These are phyloP conservation scores for Elsinoe australis DNA, from an alignment of 2,329 filamentous ascomycete genomes.

Conservation along the genomic window DNA sequence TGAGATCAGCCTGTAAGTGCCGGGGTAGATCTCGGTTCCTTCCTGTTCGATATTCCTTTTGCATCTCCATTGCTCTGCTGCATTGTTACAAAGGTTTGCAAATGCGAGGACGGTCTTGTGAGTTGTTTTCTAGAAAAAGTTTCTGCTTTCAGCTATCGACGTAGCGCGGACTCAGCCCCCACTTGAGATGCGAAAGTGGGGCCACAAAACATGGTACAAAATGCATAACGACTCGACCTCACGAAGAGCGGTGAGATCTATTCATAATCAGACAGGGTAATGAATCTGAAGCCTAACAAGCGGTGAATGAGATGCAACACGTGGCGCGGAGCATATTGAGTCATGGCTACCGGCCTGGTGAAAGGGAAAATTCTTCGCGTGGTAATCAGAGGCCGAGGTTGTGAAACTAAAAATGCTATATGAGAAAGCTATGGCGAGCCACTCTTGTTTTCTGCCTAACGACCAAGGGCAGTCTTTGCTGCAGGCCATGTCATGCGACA, in stretches of 20 bases:
- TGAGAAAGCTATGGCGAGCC: neutral
- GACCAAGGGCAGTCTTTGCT: too few relatives aligned
- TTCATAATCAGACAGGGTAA: neutral
- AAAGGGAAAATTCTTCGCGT: neutral
- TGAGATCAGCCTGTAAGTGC: slow-evolving; percentile 6
- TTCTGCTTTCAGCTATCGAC: too few relatives aligned
- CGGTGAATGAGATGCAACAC: neutral
- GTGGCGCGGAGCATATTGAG: neutral
- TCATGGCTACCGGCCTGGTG: slow-evolving; percentile 2
- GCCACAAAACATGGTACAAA: slow-evolving; percentile 13
- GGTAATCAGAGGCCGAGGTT: neutral
- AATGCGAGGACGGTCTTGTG: neutral
- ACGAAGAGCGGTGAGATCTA: slow-evolving; percentile 9
- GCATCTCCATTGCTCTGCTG: neutral
- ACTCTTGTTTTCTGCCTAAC: neutral
- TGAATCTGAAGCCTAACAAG: slow-evolving; percentile 4
- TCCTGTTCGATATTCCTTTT: neutral
- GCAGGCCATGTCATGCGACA: slow-evolving; percentile 9
- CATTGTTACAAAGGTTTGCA: neutral
- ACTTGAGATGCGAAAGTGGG: neutral
- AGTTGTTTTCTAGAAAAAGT: too few relatives aligned
- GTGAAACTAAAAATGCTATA: neutral
- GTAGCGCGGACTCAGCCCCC: slow-evolving; percentile 3
- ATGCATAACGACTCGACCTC: slow-evolving; percentile 1
- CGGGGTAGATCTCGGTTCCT: slow-evolving; percentile 5